phyloP scores from a whole-genome alignment of 2,329 filamentous ascomycete genomes.

The Hypoxylon sp. region DNA sequence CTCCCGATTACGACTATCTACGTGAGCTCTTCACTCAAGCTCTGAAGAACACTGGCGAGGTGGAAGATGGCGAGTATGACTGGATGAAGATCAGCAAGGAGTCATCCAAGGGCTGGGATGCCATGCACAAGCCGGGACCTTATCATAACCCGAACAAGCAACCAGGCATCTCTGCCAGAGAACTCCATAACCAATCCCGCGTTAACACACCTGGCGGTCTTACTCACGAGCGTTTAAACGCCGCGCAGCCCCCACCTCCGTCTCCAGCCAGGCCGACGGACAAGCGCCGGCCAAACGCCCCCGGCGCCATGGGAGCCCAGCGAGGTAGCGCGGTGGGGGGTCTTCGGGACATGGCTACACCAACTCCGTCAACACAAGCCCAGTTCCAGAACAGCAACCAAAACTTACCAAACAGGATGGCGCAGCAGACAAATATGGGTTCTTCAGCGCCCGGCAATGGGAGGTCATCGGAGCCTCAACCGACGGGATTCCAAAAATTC shows the following conservation, averaged over 20 bases:
- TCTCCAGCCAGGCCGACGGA: constrained; percentile 86
- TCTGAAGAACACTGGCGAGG: constrained; percentile 91
- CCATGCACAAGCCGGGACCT: constrained; percentile 76
- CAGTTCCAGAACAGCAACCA: constrained; percentile 97
- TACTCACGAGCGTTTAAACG: constrained; percentile 92
- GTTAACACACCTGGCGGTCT: constrained; percentile 78
- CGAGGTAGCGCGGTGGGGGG: constrained; percentile 82
- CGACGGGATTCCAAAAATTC: constrained; percentile 89
- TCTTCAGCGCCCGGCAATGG: constrained; percentile 69
- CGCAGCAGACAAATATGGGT: constrained; percentile 72
- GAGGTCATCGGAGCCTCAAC: constrained; percentile 77
- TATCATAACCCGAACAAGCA: constrained; percentile 83
- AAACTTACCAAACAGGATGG: constrained; percentile 80
- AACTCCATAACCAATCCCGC: constrained; percentile 82
- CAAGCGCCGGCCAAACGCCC: constrained; percentile 85
- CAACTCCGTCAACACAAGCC: constrained; percentile 91
- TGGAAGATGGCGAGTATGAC: constrained; percentile 98
- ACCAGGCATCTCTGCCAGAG: constrained; percentile 86
- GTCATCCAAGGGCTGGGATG: constrained; percentile 91
- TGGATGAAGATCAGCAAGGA: constrained; percentile 97
- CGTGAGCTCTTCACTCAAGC: constrained; percentile 97
- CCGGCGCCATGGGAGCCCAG: constrained; percentile 80
- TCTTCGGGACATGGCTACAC: constrained; percentile 83
- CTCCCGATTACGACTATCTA: constrained; percentile 97
- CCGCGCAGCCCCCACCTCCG: constrained; percentile 89